These are phyloP conservation scores for Annulohypoxylon stygium DNA, from an alignment of 495 filamentous ascomycete species.

Conservation along the genomic window DNA sequence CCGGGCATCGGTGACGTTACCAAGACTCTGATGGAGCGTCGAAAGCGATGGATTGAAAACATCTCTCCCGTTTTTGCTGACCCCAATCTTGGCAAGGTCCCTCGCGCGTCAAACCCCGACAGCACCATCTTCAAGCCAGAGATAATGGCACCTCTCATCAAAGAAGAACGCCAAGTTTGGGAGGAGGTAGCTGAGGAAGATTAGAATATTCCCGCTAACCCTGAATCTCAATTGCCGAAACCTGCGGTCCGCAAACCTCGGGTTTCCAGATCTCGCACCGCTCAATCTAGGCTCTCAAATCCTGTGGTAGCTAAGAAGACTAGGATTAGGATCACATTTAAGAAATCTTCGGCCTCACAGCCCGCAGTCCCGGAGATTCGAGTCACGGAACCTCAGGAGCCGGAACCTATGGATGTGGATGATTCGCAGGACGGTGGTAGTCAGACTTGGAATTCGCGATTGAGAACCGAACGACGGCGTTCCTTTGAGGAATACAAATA, in stretches of 20 bases:
- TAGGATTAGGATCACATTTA: no score
- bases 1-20: conserved; percentile 93
- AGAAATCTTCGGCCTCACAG: no score
- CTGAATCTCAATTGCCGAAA: neutral
- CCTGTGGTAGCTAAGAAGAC: no score
- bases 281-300: no score
- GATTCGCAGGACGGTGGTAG: neutral
- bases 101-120: conserved; percentile 54
- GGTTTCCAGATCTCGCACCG: neutral
- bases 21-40: conserved; percentile 87
- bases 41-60: conserved; percentile 85
- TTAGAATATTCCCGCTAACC: neutral
- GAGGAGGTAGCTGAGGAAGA: conserved; percentile 76
- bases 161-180: conserved; percentile 80
- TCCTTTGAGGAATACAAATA: neutral
- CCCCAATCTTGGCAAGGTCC: conserved; percentile 66
- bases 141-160: conserved; percentile 66
- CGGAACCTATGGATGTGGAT: neutral
- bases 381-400: neutral
- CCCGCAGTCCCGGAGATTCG: neutral
- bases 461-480: neutral
- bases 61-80: conserved; percentile 90
- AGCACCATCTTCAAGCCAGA: conserved; percentile 73
- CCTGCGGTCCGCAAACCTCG: neutral
- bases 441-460: neutral